These are phyloP conservation scores for Picochlorum sp. DNA, from an alignment of 139 green algal species.

Conservation along the genomic window DNA sequence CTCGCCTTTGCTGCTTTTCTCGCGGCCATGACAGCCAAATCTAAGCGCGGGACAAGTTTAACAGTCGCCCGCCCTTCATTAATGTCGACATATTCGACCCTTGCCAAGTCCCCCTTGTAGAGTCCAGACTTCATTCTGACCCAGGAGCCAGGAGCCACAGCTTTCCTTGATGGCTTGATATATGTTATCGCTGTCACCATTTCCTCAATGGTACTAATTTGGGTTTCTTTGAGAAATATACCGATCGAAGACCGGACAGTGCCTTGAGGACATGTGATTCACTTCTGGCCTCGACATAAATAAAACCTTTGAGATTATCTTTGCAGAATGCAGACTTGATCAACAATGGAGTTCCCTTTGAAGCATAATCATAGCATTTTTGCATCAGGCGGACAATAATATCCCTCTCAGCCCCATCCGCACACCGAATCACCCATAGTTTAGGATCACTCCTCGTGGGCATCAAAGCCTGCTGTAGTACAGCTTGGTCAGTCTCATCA, in stretches of 20 bases:
- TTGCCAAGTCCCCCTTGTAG: slow-evolving; percentile 91
- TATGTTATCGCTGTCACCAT: slow-evolving; percentile 85
- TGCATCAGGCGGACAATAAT: slow-evolving; percentile 53
- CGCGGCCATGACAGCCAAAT: slow-evolving; percentile 46
- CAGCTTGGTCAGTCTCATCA: slow-evolving; percentile 45
- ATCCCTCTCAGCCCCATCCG: slow-evolving; percentile 71
- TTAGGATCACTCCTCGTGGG: slow-evolving; percentile 84
- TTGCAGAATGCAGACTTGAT: slow-evolving; percentile 85
- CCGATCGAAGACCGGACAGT: slow-evolving; percentile 66
- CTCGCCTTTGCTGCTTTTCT: slow-evolving; percentile 15
- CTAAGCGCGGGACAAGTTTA: slow-evolving; percentile 75
- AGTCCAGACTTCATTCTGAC: slow-evolving; percentile 67
- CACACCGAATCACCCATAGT: slow-evolving; percentile 81
- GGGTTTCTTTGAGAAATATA: slow-evolving; percentile 59
- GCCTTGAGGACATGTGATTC: slow-evolving; percentile 83
- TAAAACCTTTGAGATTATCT: slow-evolving; percentile 90
- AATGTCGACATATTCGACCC: slow-evolving; percentile 67
- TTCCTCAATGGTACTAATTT: slow-evolving; percentile 75
- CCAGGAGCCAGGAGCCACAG: slow-evolving; percentile 52
- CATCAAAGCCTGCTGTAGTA: slow-evolving; percentile 84
- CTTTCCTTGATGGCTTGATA: slow-evolving; percentile 4
- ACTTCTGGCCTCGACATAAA: slow-evolving; percentile 92
- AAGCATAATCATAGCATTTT: slow-evolving; percentile 61
- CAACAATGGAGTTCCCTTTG: slow-evolving; percentile 48
- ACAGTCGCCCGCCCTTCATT: slow-evolving; percentile 50